Percentiles rank a stretch among this genome's conserved stretches.
phyloP scores from a whole-genome alignment of 2,329 filamentous ascomycete genomes.

The Aspergillus fumigatus region DNA sequence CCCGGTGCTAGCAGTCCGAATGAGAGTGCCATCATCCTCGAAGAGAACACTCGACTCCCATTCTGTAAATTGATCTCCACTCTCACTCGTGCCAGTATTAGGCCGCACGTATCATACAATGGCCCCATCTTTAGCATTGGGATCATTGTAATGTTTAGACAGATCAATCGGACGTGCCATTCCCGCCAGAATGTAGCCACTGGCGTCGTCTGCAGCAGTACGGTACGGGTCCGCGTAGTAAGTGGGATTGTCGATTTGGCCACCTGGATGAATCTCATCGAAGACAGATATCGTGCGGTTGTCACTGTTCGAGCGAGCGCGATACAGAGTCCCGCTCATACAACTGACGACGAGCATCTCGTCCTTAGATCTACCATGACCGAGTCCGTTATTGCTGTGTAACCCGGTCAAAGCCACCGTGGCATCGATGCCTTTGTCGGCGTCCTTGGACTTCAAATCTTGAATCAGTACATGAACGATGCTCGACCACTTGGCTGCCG shows the following conservation, averaged over 20 bases:
- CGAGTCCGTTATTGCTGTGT: slow-evolving; percentile 56
- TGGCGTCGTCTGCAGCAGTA: slow-evolving; percentile 42
- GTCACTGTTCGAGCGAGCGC: slow-evolving; percentile 24
- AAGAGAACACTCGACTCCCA: slow-evolving; percentile 52
- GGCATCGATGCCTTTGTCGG: slow-evolving; percentile 38
- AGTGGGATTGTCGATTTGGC: slow-evolving; percentile 53
- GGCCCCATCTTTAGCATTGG: slow-evolving; percentile 36
- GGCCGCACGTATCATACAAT: slow-evolving; percentile 46
- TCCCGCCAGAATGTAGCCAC: slow-evolving; percentile 52
- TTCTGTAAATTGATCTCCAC: not conserved
- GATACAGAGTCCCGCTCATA: slow-evolving; percentile 45
- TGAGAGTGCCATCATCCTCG: slow-evolving; percentile 51
- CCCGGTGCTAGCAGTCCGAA: slow-evolving; percentile 50
- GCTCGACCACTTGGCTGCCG: slow-evolving; percentile 46
- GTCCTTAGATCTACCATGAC: slow-evolving; percentile 40
- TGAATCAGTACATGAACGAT: slow-evolving; percentile 44
- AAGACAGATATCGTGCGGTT: slow-evolving; percentile 38
- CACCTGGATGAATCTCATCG: slow-evolving; percentile 43
- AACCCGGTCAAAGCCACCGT: slow-evolving; percentile 43
- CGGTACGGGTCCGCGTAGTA: slow-evolving; percentile 55
- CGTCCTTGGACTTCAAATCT: slow-evolving; percentile 17
- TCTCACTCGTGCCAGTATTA: slow-evolving; percentile 12
- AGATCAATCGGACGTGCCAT: slow-evolving; percentile 42
- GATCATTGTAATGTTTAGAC: slow-evolving; percentile 25
- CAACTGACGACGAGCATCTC: slow-evolving; percentile 38